These are phyloP conservation scores for Thermomucor indicae-seudaticae DNA, from an alignment of 371 early-diverging fungal genomes.

Conservation along the genomic window DNA sequence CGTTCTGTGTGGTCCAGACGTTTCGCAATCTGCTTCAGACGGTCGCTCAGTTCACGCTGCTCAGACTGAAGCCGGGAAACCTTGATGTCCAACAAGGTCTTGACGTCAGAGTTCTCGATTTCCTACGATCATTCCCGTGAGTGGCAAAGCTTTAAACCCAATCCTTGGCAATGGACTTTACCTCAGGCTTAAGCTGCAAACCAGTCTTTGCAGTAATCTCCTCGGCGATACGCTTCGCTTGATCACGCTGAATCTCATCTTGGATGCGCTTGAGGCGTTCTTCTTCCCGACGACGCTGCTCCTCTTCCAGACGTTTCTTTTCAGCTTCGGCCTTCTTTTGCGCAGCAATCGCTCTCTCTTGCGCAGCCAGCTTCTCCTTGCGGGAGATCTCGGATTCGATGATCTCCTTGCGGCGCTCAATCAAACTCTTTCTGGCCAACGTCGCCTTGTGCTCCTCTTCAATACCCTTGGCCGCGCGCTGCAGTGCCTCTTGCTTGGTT, in stretches of 20 bases:
- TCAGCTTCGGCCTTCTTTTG: slow-evolving; percentile 88
- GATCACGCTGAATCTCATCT: slow-evolving; percentile 78
- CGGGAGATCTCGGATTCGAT: slow-evolving; percentile 76
- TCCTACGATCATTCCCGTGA: too few relatives aligned
- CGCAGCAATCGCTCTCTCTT: slow-evolving; percentile 63
- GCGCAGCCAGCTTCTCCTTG: slow-evolving; percentile 78
- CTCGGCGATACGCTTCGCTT: slow-evolving; percentile 87
- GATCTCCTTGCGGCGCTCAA: slow-evolving; percentile 91
- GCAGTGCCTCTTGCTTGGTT: slow-evolving; percentile 60
- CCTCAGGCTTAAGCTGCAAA: slow-evolving; percentile 74
- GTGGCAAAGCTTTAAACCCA: too few relatives aligned
- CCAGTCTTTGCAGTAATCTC: slow-evolving; percentile 80
- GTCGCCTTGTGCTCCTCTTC: slow-evolving; percentile 83
- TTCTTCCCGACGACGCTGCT: slow-evolving; percentile 76
- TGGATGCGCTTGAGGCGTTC: slow-evolving; percentile 77
- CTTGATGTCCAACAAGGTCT: slow-evolving; percentile 80
- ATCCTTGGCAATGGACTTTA: too few relatives aligned
- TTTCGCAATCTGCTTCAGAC: slow-evolving; percentile 71
- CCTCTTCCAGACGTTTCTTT: slow-evolving; percentile 81
- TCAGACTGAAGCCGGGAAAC: slow-evolving; percentile 90
- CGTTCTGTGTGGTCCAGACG: slow-evolving; percentile 94
- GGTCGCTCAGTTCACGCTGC: slow-evolving; percentile 72
- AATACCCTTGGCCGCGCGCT: slow-evolving; percentile 62
- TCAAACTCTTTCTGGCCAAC: slow-evolving; percentile 74
- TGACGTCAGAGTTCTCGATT: slow-evolving; percentile 81